A percentile compares a stretch with the other conserved stretches of the same genome.
These are phyloP conservation scores for Podaxis rugospora DNA, from an alignment of 768 basidiomycete species.

Conservation along the genomic window DNA sequence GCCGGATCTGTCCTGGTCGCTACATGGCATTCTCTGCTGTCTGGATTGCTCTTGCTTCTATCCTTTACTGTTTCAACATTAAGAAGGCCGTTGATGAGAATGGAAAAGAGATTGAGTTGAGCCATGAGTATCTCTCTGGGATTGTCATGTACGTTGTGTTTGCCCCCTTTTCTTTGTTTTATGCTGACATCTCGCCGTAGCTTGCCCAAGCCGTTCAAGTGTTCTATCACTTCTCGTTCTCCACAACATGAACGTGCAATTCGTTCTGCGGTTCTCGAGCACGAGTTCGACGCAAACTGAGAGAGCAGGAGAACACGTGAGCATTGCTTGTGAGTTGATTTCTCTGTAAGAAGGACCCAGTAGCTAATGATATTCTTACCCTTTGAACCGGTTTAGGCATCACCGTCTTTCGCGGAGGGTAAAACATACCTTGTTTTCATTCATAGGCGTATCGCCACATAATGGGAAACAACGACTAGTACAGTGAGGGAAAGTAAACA, in stretches of 20 bases:
- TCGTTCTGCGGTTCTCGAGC: conserved; percentile 11
- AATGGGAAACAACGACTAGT: too few relatives aligned
- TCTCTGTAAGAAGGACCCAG: too few relatives aligned
- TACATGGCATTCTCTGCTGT: conserved; percentile 21
- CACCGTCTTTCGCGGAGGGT: too few relatives aligned
- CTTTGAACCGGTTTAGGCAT: too few relatives aligned
- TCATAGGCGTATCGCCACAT: too few relatives aligned
- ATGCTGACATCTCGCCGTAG: conserved; percentile 1
- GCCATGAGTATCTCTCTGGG: conserved; percentile 14
- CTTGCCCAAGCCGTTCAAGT: conserved; percentile 18
- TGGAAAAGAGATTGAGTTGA: conserved; percentile 8
- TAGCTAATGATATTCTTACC: too few relatives aligned
- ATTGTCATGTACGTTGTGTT: conserved; percentile 17
- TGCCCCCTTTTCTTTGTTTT: background rate
- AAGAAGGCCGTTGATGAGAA: conserved; percentile 19
- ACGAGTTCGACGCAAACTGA: conserved; percentile 1
- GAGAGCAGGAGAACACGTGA: background rate
- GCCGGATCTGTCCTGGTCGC: conserved; percentile 23
- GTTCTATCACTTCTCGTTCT: conserved; percentile 17
- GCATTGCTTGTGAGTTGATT: too few relatives aligned
- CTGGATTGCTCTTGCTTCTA: conserved; percentile 21
- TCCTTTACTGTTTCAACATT: conserved; percentile 21
- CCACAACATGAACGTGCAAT: conserved; percentile 14
- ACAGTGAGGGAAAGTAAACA: too few relatives aligned
- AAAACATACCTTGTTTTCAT: too few relatives aligned